Evolutionary conservation across 2,329 filamentous ascomycete species (phyloP).

Genomic region (Xylariaceae sp.): DNA sequence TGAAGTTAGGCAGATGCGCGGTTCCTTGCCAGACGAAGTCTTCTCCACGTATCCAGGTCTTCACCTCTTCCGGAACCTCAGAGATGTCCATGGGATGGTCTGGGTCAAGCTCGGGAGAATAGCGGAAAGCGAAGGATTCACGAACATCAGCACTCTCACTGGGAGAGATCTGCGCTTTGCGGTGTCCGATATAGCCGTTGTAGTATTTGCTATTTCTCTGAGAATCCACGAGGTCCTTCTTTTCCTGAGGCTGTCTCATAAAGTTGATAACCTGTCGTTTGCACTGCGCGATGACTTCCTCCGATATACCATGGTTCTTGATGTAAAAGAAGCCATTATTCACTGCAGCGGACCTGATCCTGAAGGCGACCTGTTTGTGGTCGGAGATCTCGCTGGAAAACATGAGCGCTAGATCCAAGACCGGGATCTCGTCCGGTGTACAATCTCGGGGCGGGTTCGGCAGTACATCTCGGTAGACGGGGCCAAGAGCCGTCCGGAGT

Average conservation of each 20-base stretch:
- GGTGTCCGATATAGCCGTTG: constrained; percentile 51
- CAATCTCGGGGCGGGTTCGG: constrained; percentile 35
- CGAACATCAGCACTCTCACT: constrained; percentile 53
- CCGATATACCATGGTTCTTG: constrained; percentile 50
- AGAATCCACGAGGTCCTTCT: constrained; percentile 45
- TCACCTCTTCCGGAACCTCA: constrained; percentile 47
- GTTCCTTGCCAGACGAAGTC: constrained; percentile 58
- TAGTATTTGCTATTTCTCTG: constrained; percentile 44
- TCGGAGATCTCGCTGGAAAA: constrained; percentile 41
- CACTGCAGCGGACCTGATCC: constrained; percentile 49
- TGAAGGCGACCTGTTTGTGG: constrained; percentile 43
- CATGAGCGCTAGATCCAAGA: constrained; percentile 53
- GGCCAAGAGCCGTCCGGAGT: constrained; percentile 38
- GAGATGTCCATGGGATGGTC: constrained; percentile 43
- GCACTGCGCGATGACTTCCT: constrained; percentile 39
- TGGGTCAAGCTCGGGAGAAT: constrained; percentile 56
- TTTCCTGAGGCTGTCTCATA: constrained; percentile 49
- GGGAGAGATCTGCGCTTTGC: constrained; percentile 51
- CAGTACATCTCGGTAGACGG: constrained; percentile 38
- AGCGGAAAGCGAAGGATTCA: constrained; percentile 55
- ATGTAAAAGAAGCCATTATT: constrained; percentile 61
- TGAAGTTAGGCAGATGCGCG: constrained; percentile 51
- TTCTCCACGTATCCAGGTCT: constrained; percentile 47
- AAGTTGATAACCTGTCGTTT: constrained; percentile 43
- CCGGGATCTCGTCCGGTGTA: constrained; percentile 50